A percentile compares a stretch with the other conserved stretches of the same genome.
Evolutionary conservation across 2,329 filamentous ascomycete species (phyloP).

Genomic region (Dactylonectria estremocensis): DNA sequence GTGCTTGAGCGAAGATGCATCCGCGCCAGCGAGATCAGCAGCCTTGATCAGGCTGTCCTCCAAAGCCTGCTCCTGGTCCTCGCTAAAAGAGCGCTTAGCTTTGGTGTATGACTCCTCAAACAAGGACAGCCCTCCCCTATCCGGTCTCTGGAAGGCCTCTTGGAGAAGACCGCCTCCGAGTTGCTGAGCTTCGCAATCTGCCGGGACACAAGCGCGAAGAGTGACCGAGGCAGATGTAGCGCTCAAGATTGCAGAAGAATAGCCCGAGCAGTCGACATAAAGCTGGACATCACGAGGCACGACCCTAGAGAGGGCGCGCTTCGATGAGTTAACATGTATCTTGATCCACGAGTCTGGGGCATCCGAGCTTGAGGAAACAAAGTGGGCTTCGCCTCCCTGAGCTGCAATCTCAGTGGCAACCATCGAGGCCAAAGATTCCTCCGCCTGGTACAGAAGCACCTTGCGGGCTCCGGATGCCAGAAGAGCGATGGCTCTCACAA

Average conservation of each 20-base stretch:
- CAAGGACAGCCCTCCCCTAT: not conserved
- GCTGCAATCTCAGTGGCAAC: slow-evolving; percentile 3
- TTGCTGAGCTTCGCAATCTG: not conserved
- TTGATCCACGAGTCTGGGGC: slow-evolving; percentile 14
- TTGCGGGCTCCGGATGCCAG: not conserved
- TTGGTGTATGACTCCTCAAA: slow-evolving; percentile 8
- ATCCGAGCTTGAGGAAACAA: slow-evolving; percentile 1
- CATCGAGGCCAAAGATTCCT: slow-evolving; percentile 10
- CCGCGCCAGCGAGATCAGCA: slow-evolving; percentile 12
- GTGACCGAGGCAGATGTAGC: not conserved
- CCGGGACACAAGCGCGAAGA: slow-evolving; percentile 1
- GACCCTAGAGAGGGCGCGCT: slow-evolving; percentile 5
- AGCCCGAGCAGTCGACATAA: slow-evolving; percentile 20
- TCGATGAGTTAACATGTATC: slow-evolving; percentile 17
- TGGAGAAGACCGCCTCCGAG: slow-evolving; percentile 11
- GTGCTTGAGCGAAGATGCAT: slow-evolving; percentile 5
- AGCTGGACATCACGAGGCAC: slow-evolving; percentile 15
- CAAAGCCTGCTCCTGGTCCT: not conserved
- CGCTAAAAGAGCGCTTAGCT: not conserved
- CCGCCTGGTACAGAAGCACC: slow-evolving; percentile 14
- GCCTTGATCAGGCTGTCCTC: slow-evolving; percentile 11
- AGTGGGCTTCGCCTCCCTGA: slow-evolving; percentile 9
- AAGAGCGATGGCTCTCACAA: slow-evolving; percentile 11
- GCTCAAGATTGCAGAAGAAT: not conserved
- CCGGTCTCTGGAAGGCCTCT: not conserved